Conservation (phyloP, 352 stramenopile genomes). For the Phytophthora pseudosyringae region DNA sequence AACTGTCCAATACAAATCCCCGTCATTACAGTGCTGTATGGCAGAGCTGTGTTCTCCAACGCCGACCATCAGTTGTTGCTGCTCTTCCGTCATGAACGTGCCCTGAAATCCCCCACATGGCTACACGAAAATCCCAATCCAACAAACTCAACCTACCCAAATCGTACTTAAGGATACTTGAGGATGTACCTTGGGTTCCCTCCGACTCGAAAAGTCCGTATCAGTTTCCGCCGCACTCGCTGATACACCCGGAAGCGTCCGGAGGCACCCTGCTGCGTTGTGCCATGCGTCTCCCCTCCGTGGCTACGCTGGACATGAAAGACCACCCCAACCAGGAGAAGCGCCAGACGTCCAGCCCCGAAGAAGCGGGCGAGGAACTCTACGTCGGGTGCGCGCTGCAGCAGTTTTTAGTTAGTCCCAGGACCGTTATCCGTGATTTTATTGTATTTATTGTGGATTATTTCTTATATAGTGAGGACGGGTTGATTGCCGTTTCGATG, state of each 20-base stretch:
- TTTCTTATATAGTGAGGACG: slow-evolving; percentile 58
- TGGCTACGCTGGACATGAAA: slow-evolving; percentile 18
- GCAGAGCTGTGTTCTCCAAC: neutral
- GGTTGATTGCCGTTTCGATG: slow-evolving; percentile 45
- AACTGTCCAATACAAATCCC: slow-evolving; percentile 5
- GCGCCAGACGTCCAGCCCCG: slow-evolving; percentile 6
- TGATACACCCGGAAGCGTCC: slow-evolving; percentile 3
- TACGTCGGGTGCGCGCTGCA: slow-evolving; percentile 62
- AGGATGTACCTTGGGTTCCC: slow-evolving; percentile 5
- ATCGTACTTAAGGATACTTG: neutral
- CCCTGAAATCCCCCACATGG: neutral
- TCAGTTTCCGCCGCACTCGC: slow-evolving; percentile 19
- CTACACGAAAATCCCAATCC: slow-evolving; percentile 8
- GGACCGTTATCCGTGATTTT: slow-evolving; percentile 24
- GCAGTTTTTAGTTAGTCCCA: slow-evolving; percentile 16
- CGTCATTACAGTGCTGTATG: neutral
- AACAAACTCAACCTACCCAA: neutral
- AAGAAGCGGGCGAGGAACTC: slow-evolving; percentile 61
- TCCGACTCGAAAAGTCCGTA: slow-evolving; percentile 21
- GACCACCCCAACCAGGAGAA: slow-evolving; percentile 31
- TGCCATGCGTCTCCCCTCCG: slow-evolving; percentile 21
- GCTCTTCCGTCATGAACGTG: neutral
- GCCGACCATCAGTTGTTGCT: neutral
- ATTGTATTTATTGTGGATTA: neutral
- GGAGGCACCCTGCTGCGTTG: slow-evolving; percentile 1